Percentiles rank a stretch among this genome's conserved stretches.
phyloP scores from a whole-genome alignment of 306 rosid genomes.

The Cucurbita pepo region DNA sequence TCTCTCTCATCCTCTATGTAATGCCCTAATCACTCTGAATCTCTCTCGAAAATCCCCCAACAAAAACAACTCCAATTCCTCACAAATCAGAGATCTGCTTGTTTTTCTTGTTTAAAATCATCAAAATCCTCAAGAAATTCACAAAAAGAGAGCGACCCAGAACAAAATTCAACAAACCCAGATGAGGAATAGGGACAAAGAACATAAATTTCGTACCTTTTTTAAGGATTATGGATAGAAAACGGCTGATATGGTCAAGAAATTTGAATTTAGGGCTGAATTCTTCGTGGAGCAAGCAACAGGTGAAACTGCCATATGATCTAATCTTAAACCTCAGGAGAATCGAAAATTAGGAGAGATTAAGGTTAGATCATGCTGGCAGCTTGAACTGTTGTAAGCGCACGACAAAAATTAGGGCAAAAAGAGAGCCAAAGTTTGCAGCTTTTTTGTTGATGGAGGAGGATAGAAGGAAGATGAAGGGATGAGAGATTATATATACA shows the following conservation, averaged over 20 bases:
- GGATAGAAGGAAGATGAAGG: neutral
- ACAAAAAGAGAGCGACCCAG: neutral
- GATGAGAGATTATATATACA: neutral
- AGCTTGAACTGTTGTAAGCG: slow-evolving; percentile 5
- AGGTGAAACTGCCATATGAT: slow-evolving; percentile 7
- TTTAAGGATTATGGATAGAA: neutral
- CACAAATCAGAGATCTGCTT: neutral
- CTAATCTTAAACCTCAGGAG: neutral
- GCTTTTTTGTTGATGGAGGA: neutral
- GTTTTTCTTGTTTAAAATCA: neutral
- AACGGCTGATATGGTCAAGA: neutral
- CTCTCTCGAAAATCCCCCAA: neutral
- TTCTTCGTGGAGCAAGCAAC: neutral
- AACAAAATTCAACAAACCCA: slow-evolving; percentile 1
- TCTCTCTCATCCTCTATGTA: neutral
- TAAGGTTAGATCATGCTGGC: slow-evolving; percentile 7
- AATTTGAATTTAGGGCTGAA: neutral
- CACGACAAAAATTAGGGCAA: slow-evolving; percentile 3
- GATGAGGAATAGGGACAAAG: neutral
- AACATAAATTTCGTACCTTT: neutral
- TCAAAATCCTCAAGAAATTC: neutral
- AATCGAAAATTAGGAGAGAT: neutral
- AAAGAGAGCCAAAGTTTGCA: neutral
- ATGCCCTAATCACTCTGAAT: neutral
- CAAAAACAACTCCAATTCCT: neutral